Conservation (phyloP, 1,284 basidiomycete species). For the Pseudozyma sp. region DNA sequence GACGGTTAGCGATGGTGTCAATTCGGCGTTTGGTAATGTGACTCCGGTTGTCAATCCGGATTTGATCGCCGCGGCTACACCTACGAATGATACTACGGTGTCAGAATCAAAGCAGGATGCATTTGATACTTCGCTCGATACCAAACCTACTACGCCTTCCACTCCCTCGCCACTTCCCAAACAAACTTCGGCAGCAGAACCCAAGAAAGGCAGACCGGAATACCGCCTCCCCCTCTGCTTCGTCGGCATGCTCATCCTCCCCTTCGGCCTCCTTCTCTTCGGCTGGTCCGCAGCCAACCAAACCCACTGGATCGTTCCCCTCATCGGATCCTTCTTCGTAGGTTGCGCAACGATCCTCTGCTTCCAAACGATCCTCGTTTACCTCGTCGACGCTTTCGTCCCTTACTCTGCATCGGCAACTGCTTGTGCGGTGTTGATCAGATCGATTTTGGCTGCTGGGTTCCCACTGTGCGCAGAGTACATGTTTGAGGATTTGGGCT, state of each 20-base stretch:
- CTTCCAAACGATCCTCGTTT: conserved; percentile 71
- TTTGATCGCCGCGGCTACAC: neutral
- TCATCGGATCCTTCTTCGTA: conserved; percentile 56
- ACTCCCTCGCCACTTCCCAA: neutral
- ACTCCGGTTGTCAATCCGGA: conserved; percentile 17
- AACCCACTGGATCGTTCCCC: conserved; percentile 54
- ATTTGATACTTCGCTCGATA: too few relatives aligned
- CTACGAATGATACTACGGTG: too few relatives aligned
- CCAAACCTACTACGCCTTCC: neutral
- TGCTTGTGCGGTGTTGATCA: conserved; percentile 67
- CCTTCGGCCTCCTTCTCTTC: conserved; percentile 70
- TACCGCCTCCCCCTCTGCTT: conserved; percentile 70
- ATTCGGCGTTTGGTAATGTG: conserved; percentile 16
- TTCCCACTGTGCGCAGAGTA: conserved; percentile 70
- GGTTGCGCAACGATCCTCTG: conserved; percentile 68
- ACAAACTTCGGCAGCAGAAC: neutral
- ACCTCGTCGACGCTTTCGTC: conserved; percentile 71
- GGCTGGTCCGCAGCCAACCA: conserved; percentile 52
- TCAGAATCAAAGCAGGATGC: too few relatives aligned
- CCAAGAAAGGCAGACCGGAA: conserved; percentile 55
- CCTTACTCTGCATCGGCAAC: conserved; percentile 71
- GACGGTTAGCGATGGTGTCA: conserved; percentile 3
- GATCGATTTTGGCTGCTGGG: conserved; percentile 69
- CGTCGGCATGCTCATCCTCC: conserved; percentile 71
- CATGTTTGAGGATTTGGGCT: conserved; percentile 71